Evolutionary conservation across 345 rosid species (phyloP).

Genomic region (Arabidopsis thaliana): TAIR10.1 NC_003070.9:21735501-21736000

Average conservation of each 20-base stretch:
- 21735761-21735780: not conserved
- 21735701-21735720: not conserved
- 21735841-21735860: conserved; percentile 83
- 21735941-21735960: conserved; percentile 86
- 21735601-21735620: not conserved
- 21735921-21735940: conserved; percentile 93
- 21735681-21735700: not conserved
- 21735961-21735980: conserved; percentile 86
- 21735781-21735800: not conserved
- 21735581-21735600: not conserved
- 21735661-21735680: not conserved
- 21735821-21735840: conserved; percentile 88
- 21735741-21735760: not conserved
- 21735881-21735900: conserved; percentile 87
- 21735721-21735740: not conserved
- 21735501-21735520: not conserved
- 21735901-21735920: conserved; percentile 87
- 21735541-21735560: not conserved
- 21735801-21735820: conserved; percentile 58
- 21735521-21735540: not conserved
- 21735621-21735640: not conserved
- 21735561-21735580: not conserved
- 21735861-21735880: conserved; percentile 71
- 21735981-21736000: conserved; percentile 68
- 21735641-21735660: not conserved